Evolutionary conservation across 2,329 filamentous ascomycete species (phyloP), one percentile per base, ranked within the genome.

Genomic region (Neophaeococcomyces mojaviensis): DNA sequence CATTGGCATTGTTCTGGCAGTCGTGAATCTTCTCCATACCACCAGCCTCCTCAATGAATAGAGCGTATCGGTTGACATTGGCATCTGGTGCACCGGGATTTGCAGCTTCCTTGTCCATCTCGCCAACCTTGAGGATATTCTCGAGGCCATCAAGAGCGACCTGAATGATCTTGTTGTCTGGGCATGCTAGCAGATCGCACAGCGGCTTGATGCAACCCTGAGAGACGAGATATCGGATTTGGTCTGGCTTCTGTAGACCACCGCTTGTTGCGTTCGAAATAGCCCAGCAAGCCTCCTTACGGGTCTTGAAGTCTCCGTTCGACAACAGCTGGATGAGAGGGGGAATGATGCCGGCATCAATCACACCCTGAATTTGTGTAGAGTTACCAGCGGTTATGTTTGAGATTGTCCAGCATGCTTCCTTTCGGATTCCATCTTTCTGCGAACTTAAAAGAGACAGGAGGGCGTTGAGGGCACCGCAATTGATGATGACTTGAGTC

Each of bases 11-110:
- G 75, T 94, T 96, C 76, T 98, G 92, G 79, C 92, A 97, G 60
- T 97, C 90, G 72, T 98, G 92, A 59, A 98, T 97, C 83, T 97
- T 97, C 76, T 97, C 92, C 92, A 98, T 98, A 56, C 92, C 92
- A 62, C 88, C 88, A 58, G 89, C 94, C 70, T 98, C 92, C 71
- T 98, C 92, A 57, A 98, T 98, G 71, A 94, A 97, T 54, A 98
- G 79, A 38, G 92, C 92, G 62, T 94, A 98, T 55, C 87, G 84
- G 81, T 98, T 98, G 72, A 98, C 88, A 41, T 81, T 78, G 33
- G 73, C 69, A 54, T 90, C 85, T 43, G 77, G 72, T 49, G 78
- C 46, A 34, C 50, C 81, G 47, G 83, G 82, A 58, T 83, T 84
- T 52, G 82, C 78, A 53, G 88, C 78, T 69, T 96, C 88, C 77